Conservation (phyloP, 1,139 yeast genomes). For the Magnusiomyces clavatus region DNA sequence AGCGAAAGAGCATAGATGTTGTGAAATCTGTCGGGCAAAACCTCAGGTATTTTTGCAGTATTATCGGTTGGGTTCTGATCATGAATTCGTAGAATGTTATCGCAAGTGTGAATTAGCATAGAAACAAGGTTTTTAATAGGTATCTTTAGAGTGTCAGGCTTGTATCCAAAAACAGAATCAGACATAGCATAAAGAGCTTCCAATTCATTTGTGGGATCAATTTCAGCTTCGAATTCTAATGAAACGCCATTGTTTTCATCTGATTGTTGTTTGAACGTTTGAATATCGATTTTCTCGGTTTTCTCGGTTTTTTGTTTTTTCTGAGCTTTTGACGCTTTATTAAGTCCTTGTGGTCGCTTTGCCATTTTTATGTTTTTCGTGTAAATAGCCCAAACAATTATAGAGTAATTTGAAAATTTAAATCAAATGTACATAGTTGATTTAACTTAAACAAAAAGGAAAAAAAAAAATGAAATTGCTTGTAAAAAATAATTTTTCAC, state of each 20-base stretch:
- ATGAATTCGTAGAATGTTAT: constrained; percentile 26
- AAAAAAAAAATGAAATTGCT: neutral
- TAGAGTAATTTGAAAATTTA: neutral
- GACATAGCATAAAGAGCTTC: constrained; percentile 65
- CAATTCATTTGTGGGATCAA: constrained; percentile 69
- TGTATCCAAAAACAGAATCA: constrained; percentile 46
- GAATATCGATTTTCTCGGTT: constrained; percentile 16
- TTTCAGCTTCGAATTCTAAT: constrained; percentile 62
- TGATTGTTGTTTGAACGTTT: neutral
- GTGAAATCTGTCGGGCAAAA: constrained; percentile 56
- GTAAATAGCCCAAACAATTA: neutral
- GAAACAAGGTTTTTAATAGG: neutral
- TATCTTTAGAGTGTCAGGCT: constrained; percentile 34
- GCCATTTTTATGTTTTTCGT: constrained; percentile 20
- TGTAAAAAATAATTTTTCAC: neutral
- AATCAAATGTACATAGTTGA: no score
- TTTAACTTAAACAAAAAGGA: no score
- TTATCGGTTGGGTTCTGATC: constrained; percentile 7
- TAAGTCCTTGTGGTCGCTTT: constrained; percentile 77
- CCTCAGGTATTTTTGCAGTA: constrained; percentile 10
- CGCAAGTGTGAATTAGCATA: constrained; percentile 75
- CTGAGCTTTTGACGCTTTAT: constrained; percentile 52
- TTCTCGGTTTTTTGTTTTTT: constrained; percentile 26
- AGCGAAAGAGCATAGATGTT: constrained; percentile 67
- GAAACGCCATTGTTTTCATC: constrained; percentile 35